phyloP scores from a whole-genome alignment of 2,329 filamentous ascomycete species.

The Fusarium sp. region DNA sequence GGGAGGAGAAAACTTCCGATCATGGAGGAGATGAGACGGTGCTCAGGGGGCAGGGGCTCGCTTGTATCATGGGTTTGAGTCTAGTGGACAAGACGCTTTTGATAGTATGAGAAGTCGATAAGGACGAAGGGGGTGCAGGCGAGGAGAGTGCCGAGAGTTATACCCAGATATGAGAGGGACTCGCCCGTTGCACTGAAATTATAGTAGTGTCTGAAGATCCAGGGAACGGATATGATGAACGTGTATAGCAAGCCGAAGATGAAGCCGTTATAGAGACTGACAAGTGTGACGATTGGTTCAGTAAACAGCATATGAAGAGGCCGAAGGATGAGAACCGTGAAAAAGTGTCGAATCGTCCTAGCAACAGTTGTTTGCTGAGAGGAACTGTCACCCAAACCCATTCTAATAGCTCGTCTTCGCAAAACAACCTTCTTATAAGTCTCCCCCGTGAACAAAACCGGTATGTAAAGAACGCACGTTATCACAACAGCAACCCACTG shows the following conservation, averaged over 20 bases:
- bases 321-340: conserved; percentile 25
- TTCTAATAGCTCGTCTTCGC: conserved; percentile 7
- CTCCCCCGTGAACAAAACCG: conserved; percentile 21
- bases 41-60: neutral
- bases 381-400: conserved; percentile 18
- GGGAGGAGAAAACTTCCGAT: conserved; percentile 19
- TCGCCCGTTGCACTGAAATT: neutral
- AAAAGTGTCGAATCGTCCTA: conserved; percentile 4
- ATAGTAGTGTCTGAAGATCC: conserved; percentile 24
- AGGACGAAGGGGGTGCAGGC: conserved; percentile 20
- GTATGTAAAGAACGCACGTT: conserved; percentile 6
- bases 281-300: conserved; percentile 16
- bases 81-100: conserved; percentile 13
- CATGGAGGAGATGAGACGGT: conserved; percentile 26
- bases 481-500: conserved; percentile 25
- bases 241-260: conserved; percentile 28
- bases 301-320: conserved; percentile 29
- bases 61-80: neutral
- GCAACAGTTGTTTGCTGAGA: conserved; percentile 18
- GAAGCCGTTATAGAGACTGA: conserved; percentile 29
- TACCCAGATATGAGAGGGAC: conserved; percentile 19
- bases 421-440: conserved; percentile 29
- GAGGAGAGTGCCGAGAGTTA: conserved; percentile 16
- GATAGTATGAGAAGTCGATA: conserved; percentile 25
- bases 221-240: conserved; percentile 23